Evolutionary conservation across 2,329 filamentous ascomycete genomes (phyloP), one percentile per base, ranked within the genome.

Genomic region (Coniella vitis): DNA sequence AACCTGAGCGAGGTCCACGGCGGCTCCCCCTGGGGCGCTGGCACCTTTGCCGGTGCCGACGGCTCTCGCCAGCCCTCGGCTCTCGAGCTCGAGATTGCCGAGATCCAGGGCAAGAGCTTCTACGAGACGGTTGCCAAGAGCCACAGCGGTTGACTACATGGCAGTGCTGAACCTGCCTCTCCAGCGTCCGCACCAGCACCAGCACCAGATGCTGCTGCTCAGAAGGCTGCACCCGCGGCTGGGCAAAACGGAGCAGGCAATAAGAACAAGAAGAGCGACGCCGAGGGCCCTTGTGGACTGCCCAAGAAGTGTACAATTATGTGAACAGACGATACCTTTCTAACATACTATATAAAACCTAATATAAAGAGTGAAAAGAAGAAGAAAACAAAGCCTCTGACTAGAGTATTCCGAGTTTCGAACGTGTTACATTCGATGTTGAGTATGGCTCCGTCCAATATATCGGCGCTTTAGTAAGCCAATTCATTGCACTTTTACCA

Each of bases 11-110:
- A 96, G 75, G 76, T 93, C 55, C 87, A 87, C 65, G 93, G 93
- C 62, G 93, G 93, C 54, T 82, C 78, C 53, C 77, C 93, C 35
- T 98, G 93, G 93, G 93, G 91, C 61, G 90, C 91, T 31, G 93
- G 93, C 64, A 95, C 91, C 56, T 94, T 95, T 60, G 76, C 90
- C 55, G 81, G 65, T 54, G 74, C 64, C 52, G 89, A 96, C 60
- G 93, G 93, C 60, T 88, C 85, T 51, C 85, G 93, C 63, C 84
- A 91, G 75, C 93, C 93, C 43, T 72, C 76, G 14, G 64, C 72
- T 8, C 75, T 81, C 58, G 93, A 98, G 76, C 72, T 95, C 54
- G 76, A 86, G 67, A 64, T 97, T 54, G 93, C 93, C 52, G 77
- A 74, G 54, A 78, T 78, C 59, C 93, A 98, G 74, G 93, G 93